Base-by-base conservation (phyloP, 2,329 filamentous ascomycete genomes). In the Mycosphaerella arachidis region DNA sequence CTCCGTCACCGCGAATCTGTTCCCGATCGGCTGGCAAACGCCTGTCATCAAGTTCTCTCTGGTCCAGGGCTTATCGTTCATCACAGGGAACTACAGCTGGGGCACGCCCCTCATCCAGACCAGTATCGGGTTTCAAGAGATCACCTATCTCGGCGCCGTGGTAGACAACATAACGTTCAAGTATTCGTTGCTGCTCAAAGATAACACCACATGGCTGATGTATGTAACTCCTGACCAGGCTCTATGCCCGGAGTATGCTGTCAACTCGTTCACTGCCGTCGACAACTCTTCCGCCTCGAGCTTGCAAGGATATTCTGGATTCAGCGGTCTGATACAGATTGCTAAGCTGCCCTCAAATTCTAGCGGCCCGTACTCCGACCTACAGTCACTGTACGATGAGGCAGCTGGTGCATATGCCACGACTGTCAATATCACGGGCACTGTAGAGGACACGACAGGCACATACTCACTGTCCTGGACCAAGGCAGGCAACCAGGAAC, bases 31-130 rank as follows among this genome's bases (percentile, higher is more conserved):
- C 33, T 66, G 59, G 55, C 80, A 82, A 7, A 73, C 79, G 1
- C 83, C 88, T 0, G 79, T 82, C 1, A 82, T 97, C 20, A 87
- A 84, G 0, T 91, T 96, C 65, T 92, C 92, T 0, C 72, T 97
- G 7, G 86, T 96, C 0, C 93, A 97, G 71, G 94, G 94, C 10
- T 94, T 95, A 86, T 88, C 85, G 0, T 96, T 92, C 68, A 80
- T 96, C 18, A 97, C 92, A 4, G 92, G 82, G 0, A 74, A 89
- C 18, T 97, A 92, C 74, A 81, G 80, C 56, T 66, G 61, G 52
- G 85, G 86, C 31, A 86, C 85, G 7, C 93, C 93, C 0, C 71
- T 87, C 4, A 81, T 97, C 48, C 86, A 92, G 67, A 88, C 87
- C 24, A 86, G 85, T 1, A 83, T 94, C 1, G 88, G 87, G 61